Percentiles rank a stretch among this genome's conserved stretches.
These are phyloP conservation scores for Gleditsia sinensis DNA, from an alignment of 306 rosid species.

Conservation along the genomic window DNA sequence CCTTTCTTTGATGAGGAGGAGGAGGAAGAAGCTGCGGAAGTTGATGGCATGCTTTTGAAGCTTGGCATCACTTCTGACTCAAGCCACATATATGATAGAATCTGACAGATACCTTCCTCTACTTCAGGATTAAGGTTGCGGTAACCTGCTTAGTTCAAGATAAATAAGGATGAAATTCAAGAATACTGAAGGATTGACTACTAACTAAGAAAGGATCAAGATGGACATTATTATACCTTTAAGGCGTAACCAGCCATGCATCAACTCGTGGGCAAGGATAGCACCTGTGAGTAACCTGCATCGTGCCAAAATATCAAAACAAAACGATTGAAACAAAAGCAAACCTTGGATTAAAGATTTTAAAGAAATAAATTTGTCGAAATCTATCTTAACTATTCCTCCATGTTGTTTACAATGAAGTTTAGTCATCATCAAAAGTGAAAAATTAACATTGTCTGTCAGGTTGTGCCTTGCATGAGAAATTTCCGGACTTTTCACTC, in stretches of 20 bases:
- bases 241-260: constrained; percentile 98
- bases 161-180: constrained; percentile 1
- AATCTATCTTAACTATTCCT: neutral
- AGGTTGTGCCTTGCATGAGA: neutral
- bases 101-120: constrained; percentile 98
- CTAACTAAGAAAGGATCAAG: constrained; percentile 4
- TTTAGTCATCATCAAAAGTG: neutral
- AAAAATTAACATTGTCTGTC: neutral
- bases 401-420: neutral
- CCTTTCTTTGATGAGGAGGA: constrained; percentile 81
- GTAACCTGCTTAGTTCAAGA: constrained; percentile 58
- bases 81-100: constrained; percentile 95
- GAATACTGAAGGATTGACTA: neutral
- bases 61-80: constrained; percentile 91
- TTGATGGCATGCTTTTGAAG: constrained; percentile 59
- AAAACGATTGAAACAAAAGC: neutral
- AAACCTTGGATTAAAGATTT: neutral
- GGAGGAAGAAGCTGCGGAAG: constrained; percentile 54
- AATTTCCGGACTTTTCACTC: neutral
- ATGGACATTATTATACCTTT: constrained; percentile 58
- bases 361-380: neutral
- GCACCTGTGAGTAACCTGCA: constrained; percentile 96
- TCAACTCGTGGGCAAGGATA: constrained; percentile 95
- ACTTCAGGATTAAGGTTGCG: constrained; percentile 84
- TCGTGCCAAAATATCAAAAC: constrained; percentile 17